phyloP scores from a whole-genome alignment of 2,329 filamentous ascomycete genomes.

The Alternaria tenuissima region DNA sequence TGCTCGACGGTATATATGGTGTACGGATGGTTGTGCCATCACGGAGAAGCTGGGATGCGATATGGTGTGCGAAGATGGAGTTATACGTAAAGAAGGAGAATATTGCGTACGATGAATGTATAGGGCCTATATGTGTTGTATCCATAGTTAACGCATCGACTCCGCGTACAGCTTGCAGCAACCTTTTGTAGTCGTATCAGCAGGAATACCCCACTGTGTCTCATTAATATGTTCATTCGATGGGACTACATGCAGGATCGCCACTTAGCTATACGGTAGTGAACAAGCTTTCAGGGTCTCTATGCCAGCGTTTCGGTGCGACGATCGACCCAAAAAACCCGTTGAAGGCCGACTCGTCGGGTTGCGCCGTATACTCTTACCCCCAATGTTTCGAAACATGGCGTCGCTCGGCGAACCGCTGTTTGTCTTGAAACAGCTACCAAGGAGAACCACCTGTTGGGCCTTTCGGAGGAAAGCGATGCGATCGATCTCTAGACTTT shows the following conservation, averaged over 20 bases:
- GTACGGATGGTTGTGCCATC: neutral
- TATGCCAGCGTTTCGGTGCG: neutral
- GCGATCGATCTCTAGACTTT: neutral
- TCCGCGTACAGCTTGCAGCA: neutral
- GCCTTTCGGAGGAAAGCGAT: neutral
- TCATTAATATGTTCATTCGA: neutral
- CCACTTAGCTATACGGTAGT: neutral
- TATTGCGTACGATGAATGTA: conserved; percentile 5
- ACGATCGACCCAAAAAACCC: neutral
- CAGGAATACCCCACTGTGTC: neutral
- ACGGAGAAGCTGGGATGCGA: neutral
- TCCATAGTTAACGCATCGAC: neutral
- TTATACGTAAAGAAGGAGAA: neutral
- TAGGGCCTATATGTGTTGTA: neutral
- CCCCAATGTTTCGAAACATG: conserved; percentile 15
- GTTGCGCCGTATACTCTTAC: neutral
- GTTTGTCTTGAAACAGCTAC: neutral
- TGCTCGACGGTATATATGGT: neutral
- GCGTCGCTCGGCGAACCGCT: neutral
- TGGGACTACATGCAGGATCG: neutral
- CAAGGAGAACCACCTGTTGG: neutral
- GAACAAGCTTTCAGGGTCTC: conserved; percentile 2
- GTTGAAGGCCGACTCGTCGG: neutral
- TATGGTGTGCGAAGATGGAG: neutral
- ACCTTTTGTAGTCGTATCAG: neutral